Percentiles rank a stretch among this genome's conserved stretches.
phyloP scores from a whole-genome alignment of 257 asterid genomes.

The Solanum bulbocastanum region DNA sequence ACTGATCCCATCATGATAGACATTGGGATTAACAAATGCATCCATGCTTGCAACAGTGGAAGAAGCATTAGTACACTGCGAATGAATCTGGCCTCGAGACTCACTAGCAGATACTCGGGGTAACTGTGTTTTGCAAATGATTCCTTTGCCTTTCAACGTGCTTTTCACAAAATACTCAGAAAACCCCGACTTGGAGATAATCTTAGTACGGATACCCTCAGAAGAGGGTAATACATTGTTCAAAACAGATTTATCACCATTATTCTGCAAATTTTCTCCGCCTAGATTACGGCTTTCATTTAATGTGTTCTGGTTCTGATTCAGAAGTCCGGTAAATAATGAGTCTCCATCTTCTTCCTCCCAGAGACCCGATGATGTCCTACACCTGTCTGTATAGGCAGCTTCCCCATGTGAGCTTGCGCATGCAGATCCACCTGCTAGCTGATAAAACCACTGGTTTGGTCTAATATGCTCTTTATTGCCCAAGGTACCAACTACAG shows the following conservation, averaged over 20 bases:
- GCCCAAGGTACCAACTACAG: constrained; percentile 41
- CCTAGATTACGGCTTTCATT: constrained; percentile 14
- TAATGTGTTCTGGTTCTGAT: constrained; percentile 23
- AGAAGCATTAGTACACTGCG: constrained; percentile 22
- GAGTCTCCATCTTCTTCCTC: constrained; percentile 37
- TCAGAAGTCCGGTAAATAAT: constrained; percentile 41
- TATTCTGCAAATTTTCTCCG: constrained; percentile 17
- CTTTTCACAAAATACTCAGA: constrained; percentile 67
- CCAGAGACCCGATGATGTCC: constrained; percentile 32
- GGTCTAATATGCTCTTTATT: constrained; percentile 46
- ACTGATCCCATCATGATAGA: constrained; percentile 32
- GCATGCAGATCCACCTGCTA: constrained; percentile 49
- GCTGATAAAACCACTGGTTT: constrained; percentile 59
- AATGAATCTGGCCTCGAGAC: constrained; percentile 16
- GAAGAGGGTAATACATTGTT: constrained; percentile 32
- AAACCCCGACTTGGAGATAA: constrained; percentile 68
- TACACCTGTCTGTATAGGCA: constrained; percentile 44
- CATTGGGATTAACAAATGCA: constrained; percentile 17
- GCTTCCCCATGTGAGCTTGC: constrained; percentile 35
- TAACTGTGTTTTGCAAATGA: constrained; percentile 39
- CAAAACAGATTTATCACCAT: constrained; percentile 29
- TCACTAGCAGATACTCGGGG: constrained; percentile 27
- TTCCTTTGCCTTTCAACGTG: constrained; percentile 73
- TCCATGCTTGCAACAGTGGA: constrained; percentile 18
- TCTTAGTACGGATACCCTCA: constrained; percentile 74